Evolutionary conservation across 176 grass and related monocot species (phyloP).

Genomic region (Avena sativa): DNA sequence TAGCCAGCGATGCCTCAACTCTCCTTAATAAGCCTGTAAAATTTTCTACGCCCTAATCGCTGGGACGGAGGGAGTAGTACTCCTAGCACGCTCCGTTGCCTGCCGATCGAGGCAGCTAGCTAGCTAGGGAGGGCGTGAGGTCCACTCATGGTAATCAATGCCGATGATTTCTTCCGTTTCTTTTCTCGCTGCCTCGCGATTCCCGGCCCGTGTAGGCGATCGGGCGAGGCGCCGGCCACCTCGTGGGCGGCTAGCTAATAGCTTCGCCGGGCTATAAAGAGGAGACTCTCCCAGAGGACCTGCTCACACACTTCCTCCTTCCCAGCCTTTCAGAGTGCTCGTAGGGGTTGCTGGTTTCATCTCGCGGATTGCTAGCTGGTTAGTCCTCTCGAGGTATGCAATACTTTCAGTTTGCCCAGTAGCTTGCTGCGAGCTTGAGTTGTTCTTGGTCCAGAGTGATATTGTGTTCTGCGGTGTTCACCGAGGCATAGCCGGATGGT

Average conservation of each 20-base stretch:
- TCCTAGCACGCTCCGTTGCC: no score
- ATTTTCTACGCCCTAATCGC: no score
- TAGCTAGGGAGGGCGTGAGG: no score
- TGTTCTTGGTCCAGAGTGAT: neutral
- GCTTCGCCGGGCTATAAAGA: neutral
- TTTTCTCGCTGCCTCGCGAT: neutral
- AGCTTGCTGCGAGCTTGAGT: neutral
- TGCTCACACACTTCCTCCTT: neutral
- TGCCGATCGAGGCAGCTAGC: no score
- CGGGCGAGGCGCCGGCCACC: no score
- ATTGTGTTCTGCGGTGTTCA: neutral
- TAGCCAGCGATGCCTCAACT: no score
- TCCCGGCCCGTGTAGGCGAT: neutral
- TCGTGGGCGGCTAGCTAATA: no score
- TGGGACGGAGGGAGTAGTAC: no score
- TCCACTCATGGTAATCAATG: neutral
- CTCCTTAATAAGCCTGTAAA: no score
- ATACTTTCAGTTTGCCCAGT: neutral
- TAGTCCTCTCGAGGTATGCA: conserved; percentile 14
- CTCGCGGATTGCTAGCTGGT: neutral
- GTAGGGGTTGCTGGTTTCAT: neutral
- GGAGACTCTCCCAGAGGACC: neutral
- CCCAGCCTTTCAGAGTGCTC: neutral
- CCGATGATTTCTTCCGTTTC: neutral
- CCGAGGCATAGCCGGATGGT: no score